Percentiles rank a stretch among this genome's conserved stretches.
phyloP scores from a whole-genome alignment of 306 rosid species.

The Argentina anserina region DNA sequence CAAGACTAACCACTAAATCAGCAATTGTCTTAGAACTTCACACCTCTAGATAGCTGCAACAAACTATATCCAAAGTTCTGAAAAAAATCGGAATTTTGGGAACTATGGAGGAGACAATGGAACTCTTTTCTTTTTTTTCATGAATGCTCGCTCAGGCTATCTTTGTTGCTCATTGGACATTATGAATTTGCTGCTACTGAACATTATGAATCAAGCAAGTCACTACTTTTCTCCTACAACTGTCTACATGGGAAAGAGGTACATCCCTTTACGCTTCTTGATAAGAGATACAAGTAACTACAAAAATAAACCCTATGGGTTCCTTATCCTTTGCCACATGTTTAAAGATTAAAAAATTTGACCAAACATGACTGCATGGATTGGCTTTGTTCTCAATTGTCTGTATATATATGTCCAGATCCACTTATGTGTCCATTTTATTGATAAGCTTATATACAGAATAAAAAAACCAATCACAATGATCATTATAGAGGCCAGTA shows the following conservation, averaged over 20 bases:
- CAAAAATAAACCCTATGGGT: neutral
- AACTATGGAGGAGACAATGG: neutral
- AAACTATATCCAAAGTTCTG: neutral
- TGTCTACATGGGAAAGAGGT: neutral
- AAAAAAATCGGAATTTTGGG: neutral
- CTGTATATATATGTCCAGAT: neutral
- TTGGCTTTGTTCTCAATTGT: neutral
- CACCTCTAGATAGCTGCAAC: neutral
- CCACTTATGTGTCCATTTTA: neutral
- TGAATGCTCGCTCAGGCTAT: neutral
- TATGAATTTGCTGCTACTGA: neutral
- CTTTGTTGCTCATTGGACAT: too few relatives aligned
- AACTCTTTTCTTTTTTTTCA: neutral
- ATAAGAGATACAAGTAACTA: neutral
- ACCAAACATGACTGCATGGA: neutral
- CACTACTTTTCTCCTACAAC: neutral
- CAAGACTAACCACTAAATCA: neutral
- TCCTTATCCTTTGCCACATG: neutral
- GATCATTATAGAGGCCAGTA: constrained; percentile 21
- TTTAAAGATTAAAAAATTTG: neutral
- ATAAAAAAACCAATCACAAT: neutral
- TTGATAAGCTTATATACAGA: neutral
- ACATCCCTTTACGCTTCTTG: neutral
- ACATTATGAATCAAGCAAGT: neutral
- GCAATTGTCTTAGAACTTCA: neutral